Evolutionary conservation across 2,329 filamentous ascomycete genomes (phyloP).

Genomic region (Epichloe uncinata): DNA sequence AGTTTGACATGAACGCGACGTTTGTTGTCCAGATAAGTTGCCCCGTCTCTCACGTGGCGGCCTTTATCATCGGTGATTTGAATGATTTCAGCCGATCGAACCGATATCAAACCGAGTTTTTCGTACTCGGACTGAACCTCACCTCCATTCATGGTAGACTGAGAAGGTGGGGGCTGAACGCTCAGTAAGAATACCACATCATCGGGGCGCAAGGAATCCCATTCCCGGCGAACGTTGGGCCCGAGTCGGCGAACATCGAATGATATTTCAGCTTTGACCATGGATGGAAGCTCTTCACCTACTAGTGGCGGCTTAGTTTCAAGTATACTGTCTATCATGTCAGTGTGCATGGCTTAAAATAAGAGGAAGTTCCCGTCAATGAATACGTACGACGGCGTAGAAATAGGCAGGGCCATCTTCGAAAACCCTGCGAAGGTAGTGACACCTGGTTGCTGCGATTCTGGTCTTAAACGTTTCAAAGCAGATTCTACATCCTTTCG

Average conservation of each 20-base stretch:
- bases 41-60: slow-evolving; percentile 50
- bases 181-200: slow-evolving; percentile 83
- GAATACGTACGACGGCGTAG: slow-evolving; percentile 50
- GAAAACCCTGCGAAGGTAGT: slow-evolving; percentile 72
- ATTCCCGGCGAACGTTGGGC: slow-evolving; percentile 66
- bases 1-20: slow-evolving; percentile 68
- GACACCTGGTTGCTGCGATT: slow-evolving; percentile 47
- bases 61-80: slow-evolving; percentile 81
- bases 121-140: slow-evolving; percentile 34
- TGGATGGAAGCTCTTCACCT: slow-evolving; percentile 68
- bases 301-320: slow-evolving; percentile 76
- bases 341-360: neutral
- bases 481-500: slow-evolving; percentile 79
- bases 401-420: slow-evolving; percentile 80
- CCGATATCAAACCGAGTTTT: slow-evolving; percentile 51
- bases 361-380: neutral
- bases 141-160: slow-evolving; percentile 39
- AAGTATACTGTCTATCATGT: slow-evolving; percentile 42
- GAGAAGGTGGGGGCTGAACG: slow-evolving; percentile 48
- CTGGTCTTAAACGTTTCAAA: slow-evolving; percentile 65
- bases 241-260: slow-evolving; percentile 73
- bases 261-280: slow-evolving; percentile 73
- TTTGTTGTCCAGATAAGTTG: slow-evolving; percentile 49
- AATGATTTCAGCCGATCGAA: slow-evolving; percentile 75
- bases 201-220: slow-evolving; percentile 75